Percentiles rank a stretch among this genome's conserved stretches.
Evolutionary conservation across 2,329 filamentous ascomycete genomes (phyloP).

Genomic region (Fusarium tjaetaba): DNA sequence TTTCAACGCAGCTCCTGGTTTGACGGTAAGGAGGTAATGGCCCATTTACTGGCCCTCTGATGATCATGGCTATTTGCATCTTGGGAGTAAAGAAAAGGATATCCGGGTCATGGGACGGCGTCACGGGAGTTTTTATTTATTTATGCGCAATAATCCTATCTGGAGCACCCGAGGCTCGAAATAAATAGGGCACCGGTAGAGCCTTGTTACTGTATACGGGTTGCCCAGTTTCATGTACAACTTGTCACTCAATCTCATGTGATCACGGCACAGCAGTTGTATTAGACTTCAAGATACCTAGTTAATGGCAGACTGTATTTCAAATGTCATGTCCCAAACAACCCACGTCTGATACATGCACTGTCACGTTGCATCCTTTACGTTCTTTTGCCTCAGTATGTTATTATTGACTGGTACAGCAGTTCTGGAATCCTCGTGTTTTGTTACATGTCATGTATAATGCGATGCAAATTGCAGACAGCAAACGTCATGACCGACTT

Average conservation of each 20-base stretch:
- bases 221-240: neutral
- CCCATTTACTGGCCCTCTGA: neutral
- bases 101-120: constrained; percentile 28
- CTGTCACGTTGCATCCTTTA: neutral
- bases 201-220: neutral
- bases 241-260: neutral
- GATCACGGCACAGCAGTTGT: neutral
- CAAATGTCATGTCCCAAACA: neutral
- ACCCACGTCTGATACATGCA: neutral
- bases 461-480: constrained; percentile 33
- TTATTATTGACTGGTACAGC: constrained; percentile 32
- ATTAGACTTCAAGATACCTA: neutral
- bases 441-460: constrained; percentile 37
- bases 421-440: constrained; percentile 34
- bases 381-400: neutral
- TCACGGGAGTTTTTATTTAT: constrained; percentile 16
- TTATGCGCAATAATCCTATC: neutral
- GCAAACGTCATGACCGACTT: constrained; percentile 19
- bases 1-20: constrained; percentile 73
- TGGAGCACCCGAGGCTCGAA: neutral
- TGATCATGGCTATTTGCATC: constrained; percentile 3
- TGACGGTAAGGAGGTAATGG: constrained; percentile 59
- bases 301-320: neutral
- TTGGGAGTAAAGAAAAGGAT: constrained; percentile 23
- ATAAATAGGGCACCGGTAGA: neutral